Evolutionary conservation across 352 stramenopile genomes (phyloP).

Genomic region (Phytophthora aleatoria): DNA sequence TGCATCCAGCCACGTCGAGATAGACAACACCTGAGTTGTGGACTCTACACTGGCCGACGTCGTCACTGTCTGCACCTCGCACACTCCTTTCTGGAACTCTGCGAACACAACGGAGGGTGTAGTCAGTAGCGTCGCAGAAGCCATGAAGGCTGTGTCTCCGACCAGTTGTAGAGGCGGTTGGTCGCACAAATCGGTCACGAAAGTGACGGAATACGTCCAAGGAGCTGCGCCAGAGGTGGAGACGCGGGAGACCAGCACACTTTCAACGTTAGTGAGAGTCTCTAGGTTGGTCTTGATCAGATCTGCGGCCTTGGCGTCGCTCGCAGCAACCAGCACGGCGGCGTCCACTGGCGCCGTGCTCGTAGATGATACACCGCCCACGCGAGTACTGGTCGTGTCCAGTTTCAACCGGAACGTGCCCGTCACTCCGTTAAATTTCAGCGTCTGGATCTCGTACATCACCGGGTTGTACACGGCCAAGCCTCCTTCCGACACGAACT

Average conservation of each 20-base stretch:
- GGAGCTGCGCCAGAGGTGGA: conserved; percentile 29
- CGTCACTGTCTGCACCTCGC: conserved; percentile 95
- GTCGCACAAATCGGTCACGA: conserved; percentile 87
- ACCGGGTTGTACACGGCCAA: conserved; percentile 91
- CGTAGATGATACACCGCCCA: conserved; percentile 51
- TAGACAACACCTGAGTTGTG: conserved; percentile 87
- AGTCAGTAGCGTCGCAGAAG: conserved; percentile 41
- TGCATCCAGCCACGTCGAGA: conserved; percentile 78
- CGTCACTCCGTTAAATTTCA: conserved; percentile 69
- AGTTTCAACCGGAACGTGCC: conserved; percentile 78
- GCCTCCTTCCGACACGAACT: conserved; percentile 91
- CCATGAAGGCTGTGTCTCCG: conserved; percentile 50
- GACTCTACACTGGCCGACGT: conserved; percentile 91
- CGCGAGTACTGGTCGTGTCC: conserved; percentile 64
- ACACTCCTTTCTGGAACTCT: conserved; percentile 84
- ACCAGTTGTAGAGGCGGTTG: conserved; percentile 68
- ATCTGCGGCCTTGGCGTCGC: conserved; percentile 61
- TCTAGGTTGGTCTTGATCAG: conserved; percentile 86
- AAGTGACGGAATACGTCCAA: conserved; percentile 88
- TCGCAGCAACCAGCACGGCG: conserved; percentile 37
- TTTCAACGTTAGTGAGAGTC: conserved; percentile 80
- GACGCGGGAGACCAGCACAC: conserved; percentile 77
- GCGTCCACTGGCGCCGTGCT: conserved; percentile 56
- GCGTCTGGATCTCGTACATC: conserved; percentile 90
- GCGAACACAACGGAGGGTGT: conserved; percentile 49